Conservation (phyloP, 2,329 filamentous ascomycete species). For the Nemania abortiva region DNA sequence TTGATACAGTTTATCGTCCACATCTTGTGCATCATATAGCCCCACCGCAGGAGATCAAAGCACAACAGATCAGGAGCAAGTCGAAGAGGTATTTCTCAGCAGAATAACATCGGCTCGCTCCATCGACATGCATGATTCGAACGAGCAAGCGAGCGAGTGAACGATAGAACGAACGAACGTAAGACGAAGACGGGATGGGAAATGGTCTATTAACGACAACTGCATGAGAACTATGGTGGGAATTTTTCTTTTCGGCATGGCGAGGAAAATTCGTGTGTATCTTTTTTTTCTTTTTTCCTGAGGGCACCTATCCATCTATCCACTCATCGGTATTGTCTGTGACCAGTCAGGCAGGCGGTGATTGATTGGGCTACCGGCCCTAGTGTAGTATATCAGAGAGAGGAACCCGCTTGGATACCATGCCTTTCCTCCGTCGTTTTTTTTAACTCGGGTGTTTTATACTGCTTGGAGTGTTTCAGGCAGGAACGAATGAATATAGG, state of each 20-base stretch:
- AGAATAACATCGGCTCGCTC: conserved; percentile 57
- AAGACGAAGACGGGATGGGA: conserved; percentile 10
- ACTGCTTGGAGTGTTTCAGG: not conserved
- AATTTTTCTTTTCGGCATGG: conserved; percentile 15
- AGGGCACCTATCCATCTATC: not conserved
- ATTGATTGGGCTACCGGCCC: conserved; percentile 6
- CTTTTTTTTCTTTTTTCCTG: conserved; percentile 6
- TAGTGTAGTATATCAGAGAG: conserved; percentile 33
- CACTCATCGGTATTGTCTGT: conserved; percentile 1
- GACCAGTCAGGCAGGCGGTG: conserved; percentile 5
- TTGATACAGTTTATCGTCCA: conserved; percentile 61
- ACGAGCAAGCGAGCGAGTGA: conserved; percentile 5
- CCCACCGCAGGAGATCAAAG: conserved; percentile 76
- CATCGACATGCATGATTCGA: not conserved
- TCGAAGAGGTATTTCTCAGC: conserved; percentile 80
- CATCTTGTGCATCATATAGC: conserved; percentile 93
- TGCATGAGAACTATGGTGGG: conserved; percentile 26
- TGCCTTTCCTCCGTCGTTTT: conserved; percentile 9
- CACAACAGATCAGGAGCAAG: conserved; percentile 73
- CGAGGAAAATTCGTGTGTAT: conserved; percentile 25
- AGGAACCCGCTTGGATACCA: conserved; percentile 17
- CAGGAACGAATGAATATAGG: conserved; percentile 1
- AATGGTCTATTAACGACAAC: conserved; percentile 26
- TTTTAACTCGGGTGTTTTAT: conserved; percentile 19
- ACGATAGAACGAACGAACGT: not conserved